Evolutionary conservation across 1,284 basidiomycete genomes (phyloP), one percentile per base, ranked within the genome.

Genomic region (Malassezia globosa): DNA sequence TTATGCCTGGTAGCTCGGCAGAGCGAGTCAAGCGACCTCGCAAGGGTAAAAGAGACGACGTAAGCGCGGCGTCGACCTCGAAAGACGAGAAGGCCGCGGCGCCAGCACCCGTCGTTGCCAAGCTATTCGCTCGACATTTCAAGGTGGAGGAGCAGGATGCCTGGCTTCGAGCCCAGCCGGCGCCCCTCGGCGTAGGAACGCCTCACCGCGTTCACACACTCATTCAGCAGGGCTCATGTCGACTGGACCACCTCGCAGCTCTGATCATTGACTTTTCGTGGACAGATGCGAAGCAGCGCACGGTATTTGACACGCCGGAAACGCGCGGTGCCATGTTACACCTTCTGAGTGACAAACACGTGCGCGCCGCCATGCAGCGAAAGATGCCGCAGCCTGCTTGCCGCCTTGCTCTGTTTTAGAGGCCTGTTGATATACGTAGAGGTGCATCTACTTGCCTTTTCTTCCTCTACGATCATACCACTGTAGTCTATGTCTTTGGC

Each of bases 61-160:
- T n/a, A n/a, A n/a, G n/a, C n/a, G 46, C 42, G 14, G 36, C 21
- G 27, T 44, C 35, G 8, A 18, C 35, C 16, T 19, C 35, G 21
- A 45, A 21, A 8, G 23, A 42, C 14, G 16, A 31, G 8, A 7
- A 14, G 21, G 26, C 37, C 3, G 7, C 45, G 22, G 21, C 47
- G 27, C 4, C 18, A 6, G 5, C 3, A 8, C 29, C 47, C 26
- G 37, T 23, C 7, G 65, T 68, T 1, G 65, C 58, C 21, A 68
- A 68, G 51, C 59, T 68, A 21, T 68, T 68, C 54, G 64, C 65
- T 24, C 61, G 65, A 18, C 65, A 68, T 41, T 68, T 68, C 34
- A 68, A 68, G 52, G 48, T 63, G 37, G 55, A 60, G 44, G 62
- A 60, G 42, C 64, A 66, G 38, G 56, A 52, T 27, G 44, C 51